phyloP scores from a whole-genome alignment of 805 yeast genomes.

The Pichia membranifaciens region DNA sequence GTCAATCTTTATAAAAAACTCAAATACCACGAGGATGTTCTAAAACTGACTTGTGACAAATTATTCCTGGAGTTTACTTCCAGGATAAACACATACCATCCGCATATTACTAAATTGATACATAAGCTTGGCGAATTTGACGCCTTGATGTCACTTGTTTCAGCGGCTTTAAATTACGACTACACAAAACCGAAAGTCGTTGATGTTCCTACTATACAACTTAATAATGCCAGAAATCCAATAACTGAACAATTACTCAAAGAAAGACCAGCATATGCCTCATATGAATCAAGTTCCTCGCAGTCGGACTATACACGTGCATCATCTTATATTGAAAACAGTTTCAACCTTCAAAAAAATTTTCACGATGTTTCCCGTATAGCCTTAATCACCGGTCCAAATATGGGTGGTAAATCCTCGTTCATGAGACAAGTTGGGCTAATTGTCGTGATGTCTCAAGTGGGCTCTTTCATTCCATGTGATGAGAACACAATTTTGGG shows the following conservation, averaged over 20 bases:
- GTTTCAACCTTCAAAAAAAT: conserved; percentile 38
- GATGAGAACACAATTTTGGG: conserved; percentile 47
- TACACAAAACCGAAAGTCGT: conserved; percentile 49
- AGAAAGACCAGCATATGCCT: background rate
- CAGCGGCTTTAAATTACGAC: conserved; percentile 43
- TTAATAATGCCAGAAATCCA: conserved; percentile 47
- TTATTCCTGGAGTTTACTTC: conserved; percentile 40
- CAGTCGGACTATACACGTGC: too few relatives aligned
- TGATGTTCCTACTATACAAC: conserved; percentile 41
- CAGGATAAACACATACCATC: conserved; percentile 34
- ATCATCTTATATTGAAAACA: conserved; percentile 59
- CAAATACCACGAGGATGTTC: conserved; percentile 55
- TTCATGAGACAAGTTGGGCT: conserved; percentile 71
- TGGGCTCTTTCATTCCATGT: conserved; percentile 76
- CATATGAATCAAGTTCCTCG: background rate
- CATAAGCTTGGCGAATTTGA: conserved; percentile 52
- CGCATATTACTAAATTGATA: conserved; percentile 38
- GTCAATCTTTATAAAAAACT: conserved; percentile 44
- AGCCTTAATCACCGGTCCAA: conserved; percentile 75
- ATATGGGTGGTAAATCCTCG: conserved; percentile 84
- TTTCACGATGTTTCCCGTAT: conserved; percentile 39
- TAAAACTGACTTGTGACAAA: conserved; percentile 40
- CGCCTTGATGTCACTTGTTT: conserved; percentile 60
- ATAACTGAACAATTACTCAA: conserved; percentile 22
- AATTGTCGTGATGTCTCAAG: conserved; percentile 64